A percentile compares a stretch with the other conserved stretches of the same genome.
Conservation (phyloP, 2,329 filamentous ascomycete genomes). For the Dryadomyces quercivorus region DNA sequence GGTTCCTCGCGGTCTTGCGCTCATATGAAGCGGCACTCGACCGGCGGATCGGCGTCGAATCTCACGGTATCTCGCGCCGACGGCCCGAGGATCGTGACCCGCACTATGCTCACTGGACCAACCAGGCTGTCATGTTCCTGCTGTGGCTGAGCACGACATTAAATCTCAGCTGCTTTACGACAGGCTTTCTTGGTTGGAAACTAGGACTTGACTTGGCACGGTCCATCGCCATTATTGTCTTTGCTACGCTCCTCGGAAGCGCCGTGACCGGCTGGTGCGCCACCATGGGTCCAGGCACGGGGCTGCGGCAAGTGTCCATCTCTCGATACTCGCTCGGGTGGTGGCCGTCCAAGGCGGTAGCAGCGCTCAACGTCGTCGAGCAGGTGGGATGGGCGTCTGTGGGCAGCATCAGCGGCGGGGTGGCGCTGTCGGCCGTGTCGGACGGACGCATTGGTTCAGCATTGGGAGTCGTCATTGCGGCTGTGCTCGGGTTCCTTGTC, state of each 20-base stretch:
- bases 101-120: conserved; percentile 22
- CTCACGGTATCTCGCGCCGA: conserved; percentile 31
- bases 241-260: conserved; percentile 31
- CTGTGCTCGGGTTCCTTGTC: conserved; percentile 33
- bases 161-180: conserved; percentile 38
- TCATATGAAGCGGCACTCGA: conserved; percentile 31
- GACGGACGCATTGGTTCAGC: conserved; percentile 30
- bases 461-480: conserved; percentile 41
- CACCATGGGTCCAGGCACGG: conserved; percentile 35
- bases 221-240: conserved; percentile 30
- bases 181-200: conserved; percentile 37
- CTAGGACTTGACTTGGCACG: conserved; percentile 33
- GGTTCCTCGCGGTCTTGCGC: conserved; percentile 24
- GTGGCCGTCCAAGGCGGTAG: conserved; percentile 37
- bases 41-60: conserved; percentile 33
- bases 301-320: conserved; percentile 38
- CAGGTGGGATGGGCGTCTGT: conserved; percentile 40
- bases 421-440: conserved; percentile 32
- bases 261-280: conserved; percentile 33
- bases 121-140: conserved; percentile 35
- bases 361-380: conserved; percentile 35
- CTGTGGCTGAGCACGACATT: conserved; percentile 39
- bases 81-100: conserved; percentile 29
- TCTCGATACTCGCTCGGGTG: conserved; percentile 36
- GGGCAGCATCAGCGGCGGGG: conserved; percentile 37